Evolutionary conservation across 768 basidiomycete genomes (phyloP), one percentile per base, ranked within the genome.

Genomic region (Tylopilus plumbeoviolaceoides): DNA sequence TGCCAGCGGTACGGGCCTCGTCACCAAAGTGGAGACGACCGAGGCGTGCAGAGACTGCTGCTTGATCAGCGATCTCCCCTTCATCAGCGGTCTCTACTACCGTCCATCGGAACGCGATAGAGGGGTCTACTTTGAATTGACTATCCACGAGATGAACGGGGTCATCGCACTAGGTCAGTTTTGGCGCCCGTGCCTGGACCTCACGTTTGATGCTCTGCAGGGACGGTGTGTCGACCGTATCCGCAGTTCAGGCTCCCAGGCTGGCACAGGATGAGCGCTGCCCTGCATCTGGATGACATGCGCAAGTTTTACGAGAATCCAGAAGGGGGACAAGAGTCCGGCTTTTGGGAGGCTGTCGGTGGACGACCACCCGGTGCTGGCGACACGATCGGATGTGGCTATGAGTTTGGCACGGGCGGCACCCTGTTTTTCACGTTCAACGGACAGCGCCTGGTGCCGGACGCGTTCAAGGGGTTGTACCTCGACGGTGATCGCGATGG

Each of bases 251-350:
- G 85, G 18, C 72, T 85, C 40, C 86, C 86, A 38, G 85, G 85
- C 4, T 87, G 86, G 86, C 83, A 88, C 60, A 71, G 85, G 44
- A 70, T 78, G 39, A 85, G 84, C 49, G 80, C 80, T 2, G 85
- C 77, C 2, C 70, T 85, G 25, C 85, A 87, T 58, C 75, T 87
- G 31, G 86, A 87, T 62, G 85, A 87, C 67, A 71, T 84, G 62
- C 77, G 82, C 63, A 87, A 86, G 66, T 87, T 87, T 73, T 87
- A 82, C 53, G 84, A 86, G 59, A 83, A 85, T 60, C 70, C 82
- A 2, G 73, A 80, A 43, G 85, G 85, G 17, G 85, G 85, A 11
- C 77, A 81, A 1, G 80, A 83, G 59, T 87, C 50, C 12, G 59
- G 56, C 2, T 58, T 41, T 80, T 65, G 68, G 60, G 55, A 42